These are phyloP conservation scores for Pseudogymnoascus sp. DNA, from an alignment of 2,329 filamentous ascomycete genomes.

Conservation along the genomic window DNA sequence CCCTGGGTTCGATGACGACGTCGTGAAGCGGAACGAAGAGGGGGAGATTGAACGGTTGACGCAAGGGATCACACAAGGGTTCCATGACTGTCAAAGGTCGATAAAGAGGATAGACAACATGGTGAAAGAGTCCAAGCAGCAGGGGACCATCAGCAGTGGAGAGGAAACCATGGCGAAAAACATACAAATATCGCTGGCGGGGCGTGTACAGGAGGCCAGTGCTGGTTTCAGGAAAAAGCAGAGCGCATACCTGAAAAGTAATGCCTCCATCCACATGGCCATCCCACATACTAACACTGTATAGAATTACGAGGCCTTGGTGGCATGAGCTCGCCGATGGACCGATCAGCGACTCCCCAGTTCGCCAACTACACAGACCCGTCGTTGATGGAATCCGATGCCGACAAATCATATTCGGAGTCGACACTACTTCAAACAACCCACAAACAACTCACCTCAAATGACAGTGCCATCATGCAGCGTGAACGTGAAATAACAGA, in stretches of 20 bases:
- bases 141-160: constrained; percentile 64
- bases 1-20: constrained; percentile 93
- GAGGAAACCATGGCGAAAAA: constrained; percentile 96
- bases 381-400: constrained; percentile 84
- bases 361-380: constrained; percentile 63
- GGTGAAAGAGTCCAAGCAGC: constrained; percentile 69
- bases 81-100: constrained; percentile 81
- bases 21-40: constrained; percentile 79
- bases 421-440: constrained; percentile 63
- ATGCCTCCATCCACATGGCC: constrained; percentile 16
- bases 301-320: constrained; percentile 67
- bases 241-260: constrained; percentile 90
- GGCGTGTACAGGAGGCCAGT: constrained; percentile 84
- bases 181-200: constrained; percentile 83
- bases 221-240: constrained; percentile 94
- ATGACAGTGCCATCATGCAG: constrained; percentile 79
- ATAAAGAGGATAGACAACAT: constrained; percentile 84
- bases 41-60: constrained; percentile 83
- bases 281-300: constrained; percentile 15
- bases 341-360: constrained; percentile 44
- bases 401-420: constrained; percentile 86
- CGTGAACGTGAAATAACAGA: constrained; percentile 95
- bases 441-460: constrained; percentile 52
- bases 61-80: constrained; percentile 77
- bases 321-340: constrained; percentile 46